Evolutionary conservation across 2,329 filamentous ascomycete species (phyloP).

Genomic region (Aphanoascus verrucosus): DNA sequence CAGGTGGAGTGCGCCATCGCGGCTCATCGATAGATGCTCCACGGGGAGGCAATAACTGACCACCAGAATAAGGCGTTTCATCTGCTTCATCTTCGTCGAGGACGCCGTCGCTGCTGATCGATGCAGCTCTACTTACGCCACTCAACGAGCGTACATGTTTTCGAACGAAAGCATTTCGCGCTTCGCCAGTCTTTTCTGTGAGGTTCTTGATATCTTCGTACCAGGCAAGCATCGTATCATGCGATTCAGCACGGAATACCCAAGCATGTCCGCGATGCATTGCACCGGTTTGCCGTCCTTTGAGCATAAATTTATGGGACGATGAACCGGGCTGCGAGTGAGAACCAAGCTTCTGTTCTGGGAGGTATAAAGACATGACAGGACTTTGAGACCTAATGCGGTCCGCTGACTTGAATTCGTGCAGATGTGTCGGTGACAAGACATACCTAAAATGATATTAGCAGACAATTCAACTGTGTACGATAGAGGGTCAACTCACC

Average conservation of each 20-base stretch:
- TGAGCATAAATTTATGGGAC: conserved; percentile 96
- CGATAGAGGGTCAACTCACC: conserved; percentile 46
- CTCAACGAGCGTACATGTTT: conserved; percentile 70
- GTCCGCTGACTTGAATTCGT: conserved; percentile 98
- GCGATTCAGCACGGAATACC: conserved; percentile 57
- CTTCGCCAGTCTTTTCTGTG: conserved; percentile 79
- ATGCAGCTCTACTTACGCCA: conserved; percentile 49
- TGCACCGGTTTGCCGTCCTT: conserved; percentile 82
- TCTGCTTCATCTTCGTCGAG: conserved; percentile 66
- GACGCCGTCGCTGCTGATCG: conserved; percentile 62
- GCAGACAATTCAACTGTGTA: background rate
- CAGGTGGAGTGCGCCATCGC: conserved; percentile 61
- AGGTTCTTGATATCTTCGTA: conserved; percentile 86
- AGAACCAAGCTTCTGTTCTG: conserved; percentile 89
- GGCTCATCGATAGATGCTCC: conserved; percentile 29
- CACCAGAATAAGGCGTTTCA: conserved; percentile 53
- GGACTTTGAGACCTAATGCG: conserved; percentile 70
- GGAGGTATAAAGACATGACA: conserved; percentile 90
- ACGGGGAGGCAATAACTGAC: conserved; percentile 33
- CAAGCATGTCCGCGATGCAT: conserved; percentile 73
- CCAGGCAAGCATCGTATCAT: conserved; percentile 96
- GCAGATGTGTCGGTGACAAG: conserved; percentile 86
- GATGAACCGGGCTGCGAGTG: conserved; percentile 72
- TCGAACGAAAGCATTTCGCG: conserved; percentile 76
- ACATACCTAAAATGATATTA: conserved; percentile 60